phyloP scores from a whole-genome alignment of 371 early-diverging fungal species.

The Syncephalastrum sp. region DNA sequence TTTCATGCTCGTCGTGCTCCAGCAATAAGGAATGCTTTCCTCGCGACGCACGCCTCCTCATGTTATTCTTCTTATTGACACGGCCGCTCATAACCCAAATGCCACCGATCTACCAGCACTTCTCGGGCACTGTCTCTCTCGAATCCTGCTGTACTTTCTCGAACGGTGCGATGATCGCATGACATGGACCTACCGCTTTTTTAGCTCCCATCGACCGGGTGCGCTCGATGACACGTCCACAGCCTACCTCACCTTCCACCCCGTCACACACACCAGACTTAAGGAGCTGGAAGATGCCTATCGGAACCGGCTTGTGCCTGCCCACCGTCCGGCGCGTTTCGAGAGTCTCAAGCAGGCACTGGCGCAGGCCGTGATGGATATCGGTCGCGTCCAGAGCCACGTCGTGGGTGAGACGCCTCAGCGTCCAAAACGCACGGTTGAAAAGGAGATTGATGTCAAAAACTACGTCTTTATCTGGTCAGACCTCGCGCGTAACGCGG shows the following conservation, averaged over 20 bases:
- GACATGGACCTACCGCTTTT: conserved; percentile 16
- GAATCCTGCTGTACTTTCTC: conserved; percentile 11
- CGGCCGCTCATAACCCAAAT: neutral
- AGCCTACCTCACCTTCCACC: conserved; percentile 2
- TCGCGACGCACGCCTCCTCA: conserved; percentile 6
- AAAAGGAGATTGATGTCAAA: conserved; percentile 8
- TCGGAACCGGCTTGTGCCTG: too few relatives aligned
- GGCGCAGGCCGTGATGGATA: too few relatives aligned
- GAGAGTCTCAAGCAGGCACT: too few relatives aligned
- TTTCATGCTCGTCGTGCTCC: too few relatives aligned
- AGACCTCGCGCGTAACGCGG: neutral
- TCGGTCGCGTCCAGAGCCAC: neutral
- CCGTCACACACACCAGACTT: conserved; percentile 1
- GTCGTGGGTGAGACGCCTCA: neutral
- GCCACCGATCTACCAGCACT: neutral
- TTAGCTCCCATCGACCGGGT: conserved; percentile 4
- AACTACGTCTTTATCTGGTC: conserved; percentile 9
- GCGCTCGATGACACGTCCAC: conserved; percentile 4
- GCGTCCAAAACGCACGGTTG: too few relatives aligned
- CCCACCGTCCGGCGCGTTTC: too few relatives aligned
- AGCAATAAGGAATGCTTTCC: too few relatives aligned
- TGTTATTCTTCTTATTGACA: conserved; percentile 11
- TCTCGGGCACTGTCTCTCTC: conserved; percentile 4
- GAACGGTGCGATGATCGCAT: conserved; percentile 9
- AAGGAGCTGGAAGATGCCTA: neutral